Percentiles rank a stretch among this genome's conserved stretches.
Conservation (phyloP, 129 eudicot species). For the Gnaphalium uliginosum region DNA sequence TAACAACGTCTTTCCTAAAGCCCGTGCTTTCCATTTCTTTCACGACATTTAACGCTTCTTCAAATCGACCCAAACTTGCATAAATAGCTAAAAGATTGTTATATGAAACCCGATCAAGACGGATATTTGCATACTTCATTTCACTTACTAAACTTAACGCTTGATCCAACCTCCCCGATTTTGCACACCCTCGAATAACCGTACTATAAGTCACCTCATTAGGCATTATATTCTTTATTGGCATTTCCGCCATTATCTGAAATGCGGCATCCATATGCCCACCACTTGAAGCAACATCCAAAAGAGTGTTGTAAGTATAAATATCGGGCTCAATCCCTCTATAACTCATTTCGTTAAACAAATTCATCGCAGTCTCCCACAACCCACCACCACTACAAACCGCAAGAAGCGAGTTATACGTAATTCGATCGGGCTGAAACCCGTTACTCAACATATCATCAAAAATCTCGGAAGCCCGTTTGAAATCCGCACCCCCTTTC, state of each 20-base stretch:
- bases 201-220: conserved; percentile 93
- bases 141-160: conserved; percentile 71
- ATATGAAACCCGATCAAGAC: conserved; percentile 80
- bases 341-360: conserved; percentile 73
- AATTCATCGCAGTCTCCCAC: conserved; percentile 71
- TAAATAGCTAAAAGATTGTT: conserved; percentile 79
- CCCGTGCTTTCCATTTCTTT: conserved; percentile 90
- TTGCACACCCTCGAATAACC: conserved; percentile 87
- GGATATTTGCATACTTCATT: conserved; percentile 74
- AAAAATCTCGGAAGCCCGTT: conserved; percentile 63
- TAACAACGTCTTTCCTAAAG: conserved; percentile 85
- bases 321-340: conserved; percentile 91
- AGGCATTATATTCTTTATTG: conserved; percentile 65
- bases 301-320: conserved; percentile 80
- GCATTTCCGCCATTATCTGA: conserved; percentile 87
- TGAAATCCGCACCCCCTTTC: conserved; percentile 84
- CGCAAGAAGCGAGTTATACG: conserved; percentile 81
- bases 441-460: conserved; percentile 78
- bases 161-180: conserved; percentile 73
- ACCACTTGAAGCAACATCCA: conserved; percentile 84
- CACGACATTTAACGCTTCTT: conserved; percentile 79
- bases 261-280: conserved; percentile 87
- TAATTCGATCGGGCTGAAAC: conserved; percentile 88
- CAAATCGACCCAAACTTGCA: conserved; percentile 86
- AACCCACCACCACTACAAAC: conserved; percentile 94